A percentile compares a stretch with the other conserved stretches of the same genome.
Conservation (phyloP, 345 rosid genomes). For the Dipteronia dyeriana region DNA sequence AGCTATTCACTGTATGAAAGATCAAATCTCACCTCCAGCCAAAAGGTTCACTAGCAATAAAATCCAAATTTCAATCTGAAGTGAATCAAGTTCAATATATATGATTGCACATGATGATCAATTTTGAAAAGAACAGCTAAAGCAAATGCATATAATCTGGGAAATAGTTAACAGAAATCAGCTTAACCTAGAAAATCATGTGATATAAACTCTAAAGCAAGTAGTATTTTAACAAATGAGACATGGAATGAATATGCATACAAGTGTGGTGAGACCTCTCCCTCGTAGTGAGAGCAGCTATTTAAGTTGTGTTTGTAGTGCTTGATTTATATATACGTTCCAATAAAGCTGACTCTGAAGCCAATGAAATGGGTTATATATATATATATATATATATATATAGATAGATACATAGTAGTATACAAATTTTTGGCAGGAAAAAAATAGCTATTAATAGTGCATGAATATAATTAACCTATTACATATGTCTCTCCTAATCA, state of each 20-base stretch:
- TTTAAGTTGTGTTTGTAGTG: too few relatives aligned
- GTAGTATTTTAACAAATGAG: slow-evolving; percentile 2
- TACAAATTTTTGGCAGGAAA: not conserved
- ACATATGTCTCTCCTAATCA: not conserved
- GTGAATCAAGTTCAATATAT: not conserved
- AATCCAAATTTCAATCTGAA: not conserved
- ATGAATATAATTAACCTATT: not conserved
- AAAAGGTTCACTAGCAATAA: not conserved
- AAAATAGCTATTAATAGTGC: not conserved
- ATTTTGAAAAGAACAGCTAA: not conserved
- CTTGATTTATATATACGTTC: too few relatives aligned
- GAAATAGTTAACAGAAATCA: not conserved
- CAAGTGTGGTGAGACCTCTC: not conserved
- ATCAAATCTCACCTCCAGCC: not conserved
- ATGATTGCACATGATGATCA: too few relatives aligned
- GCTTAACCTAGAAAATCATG: not conserved
- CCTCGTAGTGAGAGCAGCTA: not conserved
- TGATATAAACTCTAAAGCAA: not conserved
- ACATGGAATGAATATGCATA: not conserved
- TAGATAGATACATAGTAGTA: too few relatives aligned
- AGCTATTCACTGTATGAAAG: too few relatives aligned
- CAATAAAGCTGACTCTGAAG: not conserved
- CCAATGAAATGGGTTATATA: not conserved
- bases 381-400: too few relatives aligned
- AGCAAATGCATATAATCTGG: not conserved